Percentiles rank a stretch among this genome's conserved stretches.
These are phyloP conservation scores for Solanum lycopersicoides DNA, from an alignment of 257 asterid species.

Conservation along the genomic window DNA sequence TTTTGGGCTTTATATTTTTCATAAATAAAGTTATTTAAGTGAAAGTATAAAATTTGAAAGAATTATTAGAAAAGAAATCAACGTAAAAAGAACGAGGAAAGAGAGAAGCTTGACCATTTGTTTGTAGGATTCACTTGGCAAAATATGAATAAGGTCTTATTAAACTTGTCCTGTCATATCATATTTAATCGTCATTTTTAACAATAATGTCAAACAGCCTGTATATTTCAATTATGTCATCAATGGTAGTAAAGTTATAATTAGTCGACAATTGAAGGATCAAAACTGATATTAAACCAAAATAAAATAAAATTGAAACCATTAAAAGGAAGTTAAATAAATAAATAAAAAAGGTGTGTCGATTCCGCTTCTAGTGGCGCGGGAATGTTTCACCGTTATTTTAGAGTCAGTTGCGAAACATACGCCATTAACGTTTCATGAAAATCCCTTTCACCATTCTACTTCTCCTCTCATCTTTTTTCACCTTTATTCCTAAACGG, in stretches of 20 bases:
- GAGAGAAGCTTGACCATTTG: no score
- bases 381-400: background rate
- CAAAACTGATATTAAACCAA: background rate
- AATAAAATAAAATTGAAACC: background rate
- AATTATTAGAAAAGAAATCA: no score
- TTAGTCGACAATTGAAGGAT: background rate
- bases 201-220: no score
- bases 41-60: no score
- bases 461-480: background rate
- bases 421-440: background rate
- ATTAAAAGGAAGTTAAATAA: background rate
- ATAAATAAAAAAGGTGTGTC: background rate
- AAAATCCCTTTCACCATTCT: background rate
- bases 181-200: no score
- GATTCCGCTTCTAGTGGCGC: background rate
- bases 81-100: no score
- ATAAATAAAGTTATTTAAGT: no score
- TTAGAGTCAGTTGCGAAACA: background rate
- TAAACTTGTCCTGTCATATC: no score
- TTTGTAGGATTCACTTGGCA: no score
- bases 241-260: background rate
- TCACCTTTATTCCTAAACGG: background rate
- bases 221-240: background rate
- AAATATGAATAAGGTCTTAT: no score
- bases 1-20: no score